Percentiles rank a stretch among this genome's conserved stretches.
Conservation (phyloP, 2,329 filamentous ascomycete species). For the Beauveria scarabaeidicola region DNA sequence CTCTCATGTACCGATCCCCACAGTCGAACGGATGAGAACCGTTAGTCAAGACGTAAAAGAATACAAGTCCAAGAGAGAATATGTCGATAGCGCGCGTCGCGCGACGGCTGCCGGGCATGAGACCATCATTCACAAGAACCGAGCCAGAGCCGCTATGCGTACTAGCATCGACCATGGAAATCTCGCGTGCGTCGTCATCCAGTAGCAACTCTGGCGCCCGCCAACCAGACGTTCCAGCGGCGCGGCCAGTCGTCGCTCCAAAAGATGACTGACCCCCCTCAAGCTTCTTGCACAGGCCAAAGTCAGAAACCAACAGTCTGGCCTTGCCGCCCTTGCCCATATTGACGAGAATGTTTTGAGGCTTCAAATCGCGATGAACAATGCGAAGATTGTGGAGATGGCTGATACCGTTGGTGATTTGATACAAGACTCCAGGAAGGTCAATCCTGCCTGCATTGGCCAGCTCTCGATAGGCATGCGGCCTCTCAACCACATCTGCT, state of each 20-base stretch:
- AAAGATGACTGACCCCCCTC: constrained; percentile 93
- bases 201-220: constrained; percentile 88
- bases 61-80: constrained; percentile 94
- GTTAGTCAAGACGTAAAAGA: constrained; percentile 95
- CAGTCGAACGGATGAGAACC: constrained; percentile 91
- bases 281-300: constrained; percentile 94
- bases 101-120: constrained; percentile 56
- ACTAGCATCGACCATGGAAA: constrained; percentile 38
- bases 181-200: constrained; percentile 58
- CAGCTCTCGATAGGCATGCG: constrained; percentile 56
- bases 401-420: constrained; percentile 81
- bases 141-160: constrained; percentile 54
- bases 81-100: constrained; percentile 96
- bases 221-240: constrained; percentile 91
- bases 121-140: constrained; percentile 48
- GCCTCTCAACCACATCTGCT: constrained; percentile 81
- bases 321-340: constrained; percentile 62
- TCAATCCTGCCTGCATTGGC: constrained; percentile 67
- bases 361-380: constrained; percentile 94
- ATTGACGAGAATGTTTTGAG: constrained; percentile 89
- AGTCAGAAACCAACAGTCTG: constrained; percentile 92
- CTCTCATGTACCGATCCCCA: constrained; percentile 88
- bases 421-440: constrained; percentile 70
- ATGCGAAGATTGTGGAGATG: constrained; percentile 89
- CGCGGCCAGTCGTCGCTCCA: constrained; percentile 86